Base-by-base conservation (phyloP, 1,139 yeast genomes). In the Kluyveromyces sp. region DNA sequence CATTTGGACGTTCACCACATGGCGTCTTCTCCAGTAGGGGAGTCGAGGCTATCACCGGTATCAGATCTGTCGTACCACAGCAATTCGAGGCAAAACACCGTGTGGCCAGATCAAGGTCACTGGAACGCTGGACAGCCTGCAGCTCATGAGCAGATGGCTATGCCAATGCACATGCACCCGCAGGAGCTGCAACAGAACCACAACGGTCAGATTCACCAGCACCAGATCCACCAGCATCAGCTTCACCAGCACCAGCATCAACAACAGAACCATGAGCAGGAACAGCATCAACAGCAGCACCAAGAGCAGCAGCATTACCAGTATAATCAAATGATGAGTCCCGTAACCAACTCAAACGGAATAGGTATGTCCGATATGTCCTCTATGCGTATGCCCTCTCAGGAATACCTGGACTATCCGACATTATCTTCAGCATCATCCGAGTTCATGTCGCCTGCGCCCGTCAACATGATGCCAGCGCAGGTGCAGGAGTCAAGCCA, bases 61-160 rank as follows among this genome's bases (percentile, higher is more conserved):
- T 38, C 41, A n/a, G 41, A 38, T 31, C 35, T 38, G 19, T 38
- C 41, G 25, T 38, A 22, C 41, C 34, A 32, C 35, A 32, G 35
- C n/a, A 38, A 32, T 20, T 38, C 41, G 29, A 38, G 41, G 20
- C 41, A 38, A 18, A 38, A 38, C 19, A 38, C 41, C 4, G 31
- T 38, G 20, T 38, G 41, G 41, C 20, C 36, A 3, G 41, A 38
- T 19, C 39, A 35, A 18, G 13, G 19, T 49, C 8, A 42, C 53
- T n/a, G 58, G 56, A 38, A 53, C 49, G 32, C 59, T 53, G 28
- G 64, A 12, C 36, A 28, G 13, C 33, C 35, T 11, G 40, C 46
- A 34, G 43, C 42, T 37, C 31, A 33, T 36, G 48, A 36, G 19
- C 56, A 43, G 40, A 49, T 33, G 15, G 39, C 40, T 20, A 31